Base-by-base conservation (phyloP, 768 basidiomycete genomes). In the Lactarius pseudohatsudake region DNA sequence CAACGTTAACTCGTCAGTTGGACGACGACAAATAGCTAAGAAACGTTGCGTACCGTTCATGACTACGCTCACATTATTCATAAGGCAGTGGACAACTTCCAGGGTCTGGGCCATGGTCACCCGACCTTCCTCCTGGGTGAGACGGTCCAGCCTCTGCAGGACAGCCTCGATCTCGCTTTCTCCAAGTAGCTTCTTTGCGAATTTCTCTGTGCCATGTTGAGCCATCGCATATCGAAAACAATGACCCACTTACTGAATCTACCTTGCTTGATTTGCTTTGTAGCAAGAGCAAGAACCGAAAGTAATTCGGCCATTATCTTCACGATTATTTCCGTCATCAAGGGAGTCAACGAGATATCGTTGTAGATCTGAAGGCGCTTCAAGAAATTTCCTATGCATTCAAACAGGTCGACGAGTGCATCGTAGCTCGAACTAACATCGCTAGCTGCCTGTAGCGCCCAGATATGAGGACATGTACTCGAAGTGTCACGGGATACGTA, bases 151-250 rank as follows among this genome's bases (percentile, higher is more conserved):
- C 8, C 41, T 26, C 32, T 30, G 16, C 10, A 59, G 28, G 16
- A 41, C 47, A 36, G 47, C 60, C n/a, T 61, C 45, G 22, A 61
- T n/a, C 26, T 60, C 59, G 30, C 18, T 47, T n/a, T 45, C 30
- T 47, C 59, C 59, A 3, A 34, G 4, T 8, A 53, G 34, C 47
- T 34, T 53, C 3, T n/a, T 60, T 22, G 45, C 20, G 28, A 34
- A 32, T 32, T 53, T 34, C n/a, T 61, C 60, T 61, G n/a, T 15
- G 1, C 1, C 0, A n/a, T 32, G 11, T 26, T 26, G 47, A 41
- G 16, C 8, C 11, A 55, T 26, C 20, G 22, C 2, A 41, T 5
- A 30, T 54, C 7, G 34, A 30, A 6, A 9, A 15, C 22, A 41
- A 16, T 0, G 40, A 41, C 9, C 4, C 9, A 15, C 61, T n/a